Evolutionary conservation across 768 basidiomycete species (phyloP), one percentile per base, ranked within the genome.

Genomic region (Holtermannia corniformis): DNA sequence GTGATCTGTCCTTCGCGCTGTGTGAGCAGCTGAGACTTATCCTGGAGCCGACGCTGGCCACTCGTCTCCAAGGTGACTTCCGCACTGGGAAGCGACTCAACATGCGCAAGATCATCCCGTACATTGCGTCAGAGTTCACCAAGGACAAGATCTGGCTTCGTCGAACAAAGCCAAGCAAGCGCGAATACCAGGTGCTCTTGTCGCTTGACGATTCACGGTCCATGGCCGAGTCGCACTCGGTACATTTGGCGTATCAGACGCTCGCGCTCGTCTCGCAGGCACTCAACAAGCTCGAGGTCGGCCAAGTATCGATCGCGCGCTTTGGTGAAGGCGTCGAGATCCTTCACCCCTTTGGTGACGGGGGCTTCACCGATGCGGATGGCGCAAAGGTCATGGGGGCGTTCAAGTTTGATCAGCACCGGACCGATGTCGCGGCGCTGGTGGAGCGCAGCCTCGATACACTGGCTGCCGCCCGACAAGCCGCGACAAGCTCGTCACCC

Each of bases 141-240:
- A 97, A 97, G 72, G 93, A 99, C 78, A 92, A 92, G 74, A 97
- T 97, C 59, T 99, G 95, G 95, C 77, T 97, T 28, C 84, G 93
- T 22, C 81, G 95, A 20, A 95, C 92, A 3, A 83, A 86, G 47
- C 93, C 95, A 4, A 90, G 87, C 68, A 83, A 87, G 63, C 80
- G 95, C 45, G 92, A 95, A 67, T 97, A 97, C 72, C 93, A 99
- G 66, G 82, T 99, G 1, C 80, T 97, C 40, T 79, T 99, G 52
- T 86, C 90, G 10, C 80, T 99, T 46, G 95, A 97, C 67, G 95
- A 97, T 75, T 96, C 91, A 3, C 83, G 86, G 27, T 95, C 91
- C 28, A 97, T 99, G 95, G 83, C 87, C 11, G 88, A 92, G 72
- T 85, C 84, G 3, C 85, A 86, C 60, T 88, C 87, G 1, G 81